Percentiles rank a stretch among this genome's conserved stretches.
Evolutionary conservation across 2,329 filamentous ascomycete genomes (phyloP).

Genomic region (Diplodia corticola): DNA sequence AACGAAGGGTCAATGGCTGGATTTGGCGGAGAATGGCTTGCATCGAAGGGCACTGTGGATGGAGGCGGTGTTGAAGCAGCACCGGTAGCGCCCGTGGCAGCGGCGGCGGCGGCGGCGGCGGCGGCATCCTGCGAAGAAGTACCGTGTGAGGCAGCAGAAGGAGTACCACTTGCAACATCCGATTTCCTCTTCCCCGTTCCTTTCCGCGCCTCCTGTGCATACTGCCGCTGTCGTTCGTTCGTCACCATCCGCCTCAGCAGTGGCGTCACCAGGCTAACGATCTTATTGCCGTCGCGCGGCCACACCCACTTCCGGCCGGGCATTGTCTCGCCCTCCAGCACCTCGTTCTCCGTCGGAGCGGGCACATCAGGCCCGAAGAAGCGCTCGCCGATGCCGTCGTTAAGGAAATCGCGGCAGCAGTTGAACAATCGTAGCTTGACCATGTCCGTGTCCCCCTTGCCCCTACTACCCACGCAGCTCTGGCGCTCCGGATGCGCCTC

Average conservation of each 20-base stretch:
- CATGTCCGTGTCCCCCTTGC: conserved; percentile 57
- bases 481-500: conserved; percentile 55
- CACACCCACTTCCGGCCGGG: conserved; percentile 47
- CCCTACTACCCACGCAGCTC: conserved; percentile 58
- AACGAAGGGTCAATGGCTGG: conserved; percentile 4
- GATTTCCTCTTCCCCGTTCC: conserved; percentile 43
- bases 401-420: conserved; percentile 56
- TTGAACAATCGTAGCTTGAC: conserved; percentile 59
- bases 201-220: conserved; percentile 58
- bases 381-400: conserved; percentile 52
- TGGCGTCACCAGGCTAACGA: conserved; percentile 59
- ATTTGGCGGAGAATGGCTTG: conserved; percentile 24
- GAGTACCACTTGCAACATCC: conserved; percentile 25
- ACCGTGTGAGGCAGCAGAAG: neutral
- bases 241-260: conserved; percentile 60
- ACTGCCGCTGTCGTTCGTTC: conserved; percentile 59
- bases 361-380: conserved; percentile 49
- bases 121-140: neutral
- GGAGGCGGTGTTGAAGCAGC: neutral
- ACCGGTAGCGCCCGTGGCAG: neutral
- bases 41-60: neutral
- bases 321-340: conserved; percentile 46
- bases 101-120: neutral
- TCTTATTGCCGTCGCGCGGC: conserved; percentile 57
- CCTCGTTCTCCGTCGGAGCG: conserved; percentile 29